Base-by-base conservation (phyloP, 108 stramenopile species). In the Schizochytrium sp. region DNA sequence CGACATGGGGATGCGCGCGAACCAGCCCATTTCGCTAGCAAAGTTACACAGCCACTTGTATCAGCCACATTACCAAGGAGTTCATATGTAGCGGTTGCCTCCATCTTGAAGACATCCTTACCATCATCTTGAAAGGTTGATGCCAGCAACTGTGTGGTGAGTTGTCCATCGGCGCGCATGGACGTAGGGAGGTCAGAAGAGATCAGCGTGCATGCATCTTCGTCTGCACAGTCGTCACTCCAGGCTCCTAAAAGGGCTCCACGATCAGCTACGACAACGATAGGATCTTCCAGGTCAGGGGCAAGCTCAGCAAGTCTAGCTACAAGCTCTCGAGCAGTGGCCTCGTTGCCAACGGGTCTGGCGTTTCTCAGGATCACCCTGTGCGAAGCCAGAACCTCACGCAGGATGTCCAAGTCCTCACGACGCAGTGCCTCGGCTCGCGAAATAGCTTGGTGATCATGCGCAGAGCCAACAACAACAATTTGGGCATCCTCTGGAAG, bases 41-140 rank as follows among this genome's bases (percentile, higher is more conserved):
- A 38, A 28, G 64, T 44, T 7, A 69, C 64, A 44, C 64, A 69
- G 64, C 64, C 64, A 2, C 42, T 69, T 7, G 64, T 44, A 15
- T 69, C 64, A 8, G 64, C 64, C 10, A 38, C 64, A 69, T 69
- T 69, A 8, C 64, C 64, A 38, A 69, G 28, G 5, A 69, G 64
- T 15, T 69, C 64, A 15, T 69, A 69, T 8, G 64, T 69, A 7
- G 64, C 64, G 15, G 19, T 69, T 38, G 64, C 64, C 64, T 69
- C 64, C 64, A 69, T 69, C 0, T 44, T 38, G 12, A 44, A 12
- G 28, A 69, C 64, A 3, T 69, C 64, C 64, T 69, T 69, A 44
- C 64, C 64, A 15, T 69, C 64, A 44, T 69, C 64, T 44, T 38
- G 44, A 38, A 69, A 69, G 1, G 15, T 15, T 7, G 64, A 13